Evolutionary conservation across 1,284 basidiomycete genomes (phyloP).

Genomic region (Sutorius eximius): DNA sequence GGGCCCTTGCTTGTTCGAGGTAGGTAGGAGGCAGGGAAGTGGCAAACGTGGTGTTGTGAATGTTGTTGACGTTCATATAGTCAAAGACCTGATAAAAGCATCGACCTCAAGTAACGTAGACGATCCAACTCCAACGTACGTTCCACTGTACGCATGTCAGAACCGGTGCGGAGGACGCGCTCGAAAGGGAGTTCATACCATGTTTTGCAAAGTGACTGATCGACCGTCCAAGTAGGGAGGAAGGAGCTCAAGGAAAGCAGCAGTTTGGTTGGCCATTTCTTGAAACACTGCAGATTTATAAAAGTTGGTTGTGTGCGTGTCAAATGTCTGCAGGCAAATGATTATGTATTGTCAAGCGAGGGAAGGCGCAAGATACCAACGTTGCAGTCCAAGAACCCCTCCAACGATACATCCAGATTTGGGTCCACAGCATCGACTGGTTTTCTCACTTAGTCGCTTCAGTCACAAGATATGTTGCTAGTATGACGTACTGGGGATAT

Average conservation of each 20-base stretch:
- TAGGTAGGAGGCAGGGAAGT: conserved; percentile 52
- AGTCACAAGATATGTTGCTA: conserved; percentile 35
- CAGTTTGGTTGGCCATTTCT: conserved; percentile 46
- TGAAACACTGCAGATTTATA: conserved; percentile 58
- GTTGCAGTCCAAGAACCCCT: conserved; percentile 65
- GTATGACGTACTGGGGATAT: conserved; percentile 56
- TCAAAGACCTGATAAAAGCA: conserved; percentile 58
- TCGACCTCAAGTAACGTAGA: background rate
- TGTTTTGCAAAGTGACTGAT: conserved; percentile 59
- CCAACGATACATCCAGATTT: conserved; percentile 58
- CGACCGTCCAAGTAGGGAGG: conserved; percentile 58
- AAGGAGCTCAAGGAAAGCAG: conserved; percentile 56
- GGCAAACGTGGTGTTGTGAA: conserved; percentile 67
- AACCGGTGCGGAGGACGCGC: background rate
- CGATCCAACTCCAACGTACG: conserved; percentile 39
- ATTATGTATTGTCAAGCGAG: background rate
- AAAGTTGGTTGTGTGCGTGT: conserved; percentile 48
- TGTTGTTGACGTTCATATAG: conserved; percentile 70
- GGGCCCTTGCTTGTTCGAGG: conserved; percentile 57
- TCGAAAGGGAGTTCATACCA: conserved; percentile 42
- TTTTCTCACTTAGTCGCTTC: conserved; percentile 29
- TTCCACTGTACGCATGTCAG: conserved; percentile 51
- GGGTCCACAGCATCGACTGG: conserved; percentile 68
- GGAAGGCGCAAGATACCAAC: conserved; percentile 34
- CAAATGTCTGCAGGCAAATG: conserved; percentile 45